A percentile compares a stretch with the other conserved stretches of the same genome.
These are phyloP conservation scores for Phtheirospermum japonicum DNA, from an alignment of 257 asterid species.

Conservation along the genomic window DNA sequence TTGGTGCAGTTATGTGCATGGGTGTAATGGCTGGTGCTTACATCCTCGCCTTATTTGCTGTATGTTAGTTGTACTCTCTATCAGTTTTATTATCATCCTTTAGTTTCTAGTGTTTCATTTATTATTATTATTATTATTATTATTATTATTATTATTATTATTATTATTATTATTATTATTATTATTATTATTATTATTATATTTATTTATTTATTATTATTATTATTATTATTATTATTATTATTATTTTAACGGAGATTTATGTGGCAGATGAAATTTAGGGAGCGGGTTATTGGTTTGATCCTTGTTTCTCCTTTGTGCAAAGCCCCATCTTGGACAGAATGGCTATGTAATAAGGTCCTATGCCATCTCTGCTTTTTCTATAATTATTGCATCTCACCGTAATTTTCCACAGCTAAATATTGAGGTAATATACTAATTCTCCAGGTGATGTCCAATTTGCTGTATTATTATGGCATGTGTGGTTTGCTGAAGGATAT, in stretches of 20 bases:
- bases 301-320: constrained; percentile 78
- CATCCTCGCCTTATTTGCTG: constrained; percentile 66
- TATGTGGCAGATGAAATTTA: constrained; percentile 52
- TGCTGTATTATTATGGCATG: constrained; percentile 70
- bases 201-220: too few relatives aligned
- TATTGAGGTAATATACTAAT: constrained; percentile 18
- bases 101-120: too few relatives aligned
- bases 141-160: too few relatives aligned
- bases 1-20: constrained; percentile 78
- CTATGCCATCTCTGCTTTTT: constrained; percentile 6
- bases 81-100: constrained; percentile 1
- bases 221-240: too few relatives aligned
- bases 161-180: too few relatives aligned
- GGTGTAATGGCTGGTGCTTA: constrained; percentile 85
- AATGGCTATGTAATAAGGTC: constrained; percentile 77
- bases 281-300: constrained; percentile 76
- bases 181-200: too few relatives aligned
- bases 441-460: constrained; percentile 64
- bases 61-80: constrained; percentile 28
- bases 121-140: too few relatives aligned
- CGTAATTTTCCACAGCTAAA: not conserved
- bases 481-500: constrained; percentile 64
- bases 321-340: constrained; percentile 76
- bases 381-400: not conserved
- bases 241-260: too few relatives aligned